Evolutionary conservation across 768 basidiomycete genomes (phyloP).

Genomic region (Mycena belliarum): DNA sequence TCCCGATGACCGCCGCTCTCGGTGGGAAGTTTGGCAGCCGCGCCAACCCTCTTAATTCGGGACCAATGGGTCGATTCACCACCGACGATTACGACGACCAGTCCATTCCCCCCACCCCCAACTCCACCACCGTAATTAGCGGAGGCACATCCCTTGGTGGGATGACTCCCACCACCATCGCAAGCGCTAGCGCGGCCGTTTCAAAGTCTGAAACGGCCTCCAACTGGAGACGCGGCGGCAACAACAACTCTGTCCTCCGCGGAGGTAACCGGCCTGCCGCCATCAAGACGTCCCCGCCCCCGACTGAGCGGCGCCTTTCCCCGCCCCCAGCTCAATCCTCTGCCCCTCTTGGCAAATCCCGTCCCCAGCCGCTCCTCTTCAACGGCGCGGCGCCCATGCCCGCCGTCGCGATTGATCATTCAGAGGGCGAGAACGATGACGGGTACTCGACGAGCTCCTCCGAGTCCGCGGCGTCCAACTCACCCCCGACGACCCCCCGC

Average conservation of each 20-base stretch:
- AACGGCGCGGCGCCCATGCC: conserved; percentile 49
- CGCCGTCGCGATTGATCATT: conserved; percentile 56
- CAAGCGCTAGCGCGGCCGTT: conserved; percentile 16
- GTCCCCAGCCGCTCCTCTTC: conserved; percentile 71
- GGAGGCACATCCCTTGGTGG: conserved; percentile 70
- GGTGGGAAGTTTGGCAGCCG: conserved; percentile 81
- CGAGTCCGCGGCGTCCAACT: conserved; percentile 46
- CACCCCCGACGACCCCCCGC: conserved; percentile 77
- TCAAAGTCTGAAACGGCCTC: conserved; percentile 81
- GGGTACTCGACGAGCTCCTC: conserved; percentile 65
- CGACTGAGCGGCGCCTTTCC: conserved; percentile 51
- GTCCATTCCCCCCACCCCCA: conserved; percentile 54
- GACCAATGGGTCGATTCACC: conserved; percentile 33
- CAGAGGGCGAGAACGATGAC: conserved; percentile 59
- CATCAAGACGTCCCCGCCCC: conserved; percentile 73
- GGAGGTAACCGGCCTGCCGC: conserved; percentile 54
- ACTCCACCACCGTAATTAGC: conserved; percentile 66
- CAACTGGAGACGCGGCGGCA: conserved; percentile 80
- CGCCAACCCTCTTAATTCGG: conserved; percentile 44
- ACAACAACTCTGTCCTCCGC: conserved; percentile 69
- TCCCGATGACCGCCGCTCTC: conserved; percentile 80
- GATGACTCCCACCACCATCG: conserved; percentile 40
- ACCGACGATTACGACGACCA: conserved; percentile 47
- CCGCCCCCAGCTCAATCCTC: conserved; percentile 36
- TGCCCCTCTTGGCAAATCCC: conserved; percentile 39